Percentiles rank a stretch among this genome's conserved stretches.
phyloP scores from a whole-genome alignment of 2,329 filamentous ascomycete species.

The Endocalyx cinctus region DNA sequence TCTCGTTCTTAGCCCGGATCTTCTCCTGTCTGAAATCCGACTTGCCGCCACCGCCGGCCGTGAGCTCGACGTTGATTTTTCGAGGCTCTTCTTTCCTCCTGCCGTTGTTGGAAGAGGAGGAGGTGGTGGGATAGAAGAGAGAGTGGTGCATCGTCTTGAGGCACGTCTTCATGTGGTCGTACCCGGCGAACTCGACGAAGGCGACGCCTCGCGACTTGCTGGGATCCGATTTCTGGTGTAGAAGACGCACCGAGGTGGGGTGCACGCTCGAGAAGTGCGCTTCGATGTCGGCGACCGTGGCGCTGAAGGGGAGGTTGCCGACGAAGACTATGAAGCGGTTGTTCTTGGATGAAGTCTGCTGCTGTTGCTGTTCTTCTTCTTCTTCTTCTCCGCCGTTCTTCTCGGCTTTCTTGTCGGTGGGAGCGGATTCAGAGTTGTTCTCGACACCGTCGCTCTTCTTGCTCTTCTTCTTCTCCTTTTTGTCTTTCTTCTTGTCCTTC shows the following conservation, averaged over 20 bases:
- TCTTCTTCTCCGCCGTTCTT: constrained; percentile 16
- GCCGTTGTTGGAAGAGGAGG: constrained; percentile 15
- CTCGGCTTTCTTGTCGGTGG: constrained; percentile 2
- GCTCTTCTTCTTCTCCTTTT: constrained; percentile 29
- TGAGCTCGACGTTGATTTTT: constrained; percentile 90
- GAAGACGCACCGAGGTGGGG: constrained; percentile 66
- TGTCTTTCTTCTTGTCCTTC: constrained; percentile 24
- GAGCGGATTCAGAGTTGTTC: constrained; percentile 21
- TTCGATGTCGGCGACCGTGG: constrained; percentile 64
- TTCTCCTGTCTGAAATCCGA: constrained; percentile 67
- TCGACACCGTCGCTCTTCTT: constrained; percentile 31
- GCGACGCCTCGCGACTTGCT: constrained; percentile 70
- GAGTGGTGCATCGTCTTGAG: constrained; percentile 88
- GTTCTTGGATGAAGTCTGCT: constrained; percentile 31
- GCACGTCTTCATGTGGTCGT: constrained; percentile 88
- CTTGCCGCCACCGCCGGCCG: constrained; percentile 84
- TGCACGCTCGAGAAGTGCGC: constrained; percentile 75
- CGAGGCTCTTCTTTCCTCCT: constrained; percentile 50
- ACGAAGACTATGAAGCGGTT: constrained; percentile 74
- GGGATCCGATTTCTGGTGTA: constrained; percentile 60
- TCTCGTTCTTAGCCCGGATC: constrained; percentile 80
- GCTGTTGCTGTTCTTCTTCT: constrained; percentile 15
- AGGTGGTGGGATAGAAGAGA: constrained; percentile 31
- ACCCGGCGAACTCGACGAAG: constrained; percentile 84
- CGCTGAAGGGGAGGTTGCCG: constrained; percentile 84